Evolutionary conservation across 2,329 filamentous ascomycete genomes (phyloP).

Genomic region (Fusarium torulosum): DNA sequence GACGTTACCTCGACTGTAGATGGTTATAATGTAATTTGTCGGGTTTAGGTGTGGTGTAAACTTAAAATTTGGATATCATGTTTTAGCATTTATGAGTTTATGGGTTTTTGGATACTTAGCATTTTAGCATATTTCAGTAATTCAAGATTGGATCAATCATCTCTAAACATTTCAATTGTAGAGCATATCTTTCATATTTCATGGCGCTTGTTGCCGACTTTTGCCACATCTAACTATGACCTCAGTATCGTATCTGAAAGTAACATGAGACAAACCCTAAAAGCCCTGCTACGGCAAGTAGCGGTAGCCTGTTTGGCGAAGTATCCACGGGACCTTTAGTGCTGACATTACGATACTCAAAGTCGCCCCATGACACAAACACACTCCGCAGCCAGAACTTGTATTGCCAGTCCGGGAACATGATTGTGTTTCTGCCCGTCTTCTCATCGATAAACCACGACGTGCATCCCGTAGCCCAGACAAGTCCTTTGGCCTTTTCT

Average conservation of each 20-base stretch:
- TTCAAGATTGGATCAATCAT: background rate
- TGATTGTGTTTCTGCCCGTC: constrained; percentile 62
- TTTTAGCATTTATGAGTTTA: constrained; percentile 17
- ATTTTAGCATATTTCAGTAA: constrained; percentile 20
- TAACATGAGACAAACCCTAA: constrained; percentile 8
- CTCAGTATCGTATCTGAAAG: background rate
- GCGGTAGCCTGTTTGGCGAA: accelerated
- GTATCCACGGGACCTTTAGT: background rate
- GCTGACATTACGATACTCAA: constrained; percentile 39
- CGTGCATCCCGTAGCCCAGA: constrained; percentile 64
- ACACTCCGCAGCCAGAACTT: constrained; percentile 62
- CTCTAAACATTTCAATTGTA: background rate
- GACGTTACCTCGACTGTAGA: constrained; percentile 27
- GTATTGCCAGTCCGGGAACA: constrained; percentile 66
- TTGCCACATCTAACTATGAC: background rate
- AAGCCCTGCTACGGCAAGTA: background rate
- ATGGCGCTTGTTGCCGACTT: too few relatives aligned
- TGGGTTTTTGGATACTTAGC: constrained; percentile 19
- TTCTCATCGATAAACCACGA: constrained; percentile 64
- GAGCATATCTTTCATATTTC: background rate
- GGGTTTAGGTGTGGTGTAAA: constrained; percentile 4
- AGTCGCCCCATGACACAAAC: constrained; percentile 57
- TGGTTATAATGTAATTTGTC: background rate
- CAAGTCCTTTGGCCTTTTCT: constrained; percentile 56
- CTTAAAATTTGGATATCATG: background rate